Percentiles rank a stretch among this genome's conserved stretches.
Evolutionary conservation across 495 filamentous ascomycete genomes (phyloP).

Genomic region (Astrocystis sublimbata): DNA sequence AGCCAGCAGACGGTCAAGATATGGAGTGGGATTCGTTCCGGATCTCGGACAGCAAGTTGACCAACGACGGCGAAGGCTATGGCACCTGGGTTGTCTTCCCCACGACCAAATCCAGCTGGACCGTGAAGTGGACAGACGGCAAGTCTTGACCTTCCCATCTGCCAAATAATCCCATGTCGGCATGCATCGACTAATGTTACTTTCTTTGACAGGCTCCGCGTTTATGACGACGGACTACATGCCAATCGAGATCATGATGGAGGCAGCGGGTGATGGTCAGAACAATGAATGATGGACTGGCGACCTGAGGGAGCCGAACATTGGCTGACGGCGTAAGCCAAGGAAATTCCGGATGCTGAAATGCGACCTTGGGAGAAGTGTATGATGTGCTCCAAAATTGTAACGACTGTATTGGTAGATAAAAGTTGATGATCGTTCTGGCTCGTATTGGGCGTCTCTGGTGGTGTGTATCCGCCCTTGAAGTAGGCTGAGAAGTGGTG

Average conservation of each 20-base stretch:
- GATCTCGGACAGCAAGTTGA: constrained; percentile 28
- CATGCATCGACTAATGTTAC: constrained; percentile 2
- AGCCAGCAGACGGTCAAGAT: constrained; percentile 31
- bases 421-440: background rate
- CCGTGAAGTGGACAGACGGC: constrained; percentile 43
- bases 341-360: background rate
- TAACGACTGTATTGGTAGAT: background rate
- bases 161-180: background rate
- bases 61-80: constrained; percentile 29
- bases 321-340: constrained; percentile 9
- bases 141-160: constrained; percentile 13
- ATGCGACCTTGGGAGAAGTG: background rate
- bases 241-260: constrained; percentile 38
- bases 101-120: constrained; percentile 26
- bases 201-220: constrained; percentile 28
- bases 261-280: constrained; percentile 30
- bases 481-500: background rate
- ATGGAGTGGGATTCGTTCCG: constrained; percentile 38
- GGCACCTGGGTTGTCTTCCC: constrained; percentile 43
- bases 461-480: background rate
- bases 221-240: constrained; percentile 38
- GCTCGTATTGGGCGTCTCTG: background rate
- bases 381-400: background rate
- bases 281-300: constrained; percentile 25
- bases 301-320: background rate